A percentile compares a stretch with the other conserved stretches of the same genome.
phyloP scores from a whole-genome alignment of 1,284 basidiomycete species.

The Cutaneotrichosporon cyanovorans region DNA sequence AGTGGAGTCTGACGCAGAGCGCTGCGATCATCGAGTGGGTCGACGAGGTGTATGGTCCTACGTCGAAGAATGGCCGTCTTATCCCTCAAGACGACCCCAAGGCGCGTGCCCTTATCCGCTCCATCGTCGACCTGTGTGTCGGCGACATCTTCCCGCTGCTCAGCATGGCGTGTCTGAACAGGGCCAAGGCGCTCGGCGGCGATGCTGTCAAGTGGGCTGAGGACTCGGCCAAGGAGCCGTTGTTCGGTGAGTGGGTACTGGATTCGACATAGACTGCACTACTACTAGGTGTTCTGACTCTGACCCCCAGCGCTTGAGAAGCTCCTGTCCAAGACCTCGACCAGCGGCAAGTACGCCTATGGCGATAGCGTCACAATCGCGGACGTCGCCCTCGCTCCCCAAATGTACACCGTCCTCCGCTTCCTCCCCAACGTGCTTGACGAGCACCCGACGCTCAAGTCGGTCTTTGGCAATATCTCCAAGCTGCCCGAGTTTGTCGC shows the following conservation, averaged over 20 bases:
- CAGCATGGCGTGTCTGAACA: slow-evolving; percentile 6
- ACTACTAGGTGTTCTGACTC: too few relatives aligned
- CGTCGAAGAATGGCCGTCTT: slow-evolving; percentile 1
- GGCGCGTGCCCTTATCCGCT: slow-evolving; percentile 6
- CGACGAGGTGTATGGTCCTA: slow-evolving; percentile 7
- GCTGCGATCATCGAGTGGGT: slow-evolving; percentile 17
- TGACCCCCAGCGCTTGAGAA: slow-evolving; percentile 10
- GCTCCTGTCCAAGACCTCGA: slow-evolving; percentile 3
- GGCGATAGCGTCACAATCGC: slow-evolving; percentile 14
- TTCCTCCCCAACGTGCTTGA: background rate
- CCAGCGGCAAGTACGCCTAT: slow-evolving; percentile 6
- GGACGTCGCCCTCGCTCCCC: slow-evolving; percentile 12
- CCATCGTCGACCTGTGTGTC: slow-evolving; percentile 11
- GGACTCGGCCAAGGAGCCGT: background rate
- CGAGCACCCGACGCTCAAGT: slow-evolving; percentile 4
- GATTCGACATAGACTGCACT: background rate
- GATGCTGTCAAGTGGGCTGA: slow-evolving; percentile 10
- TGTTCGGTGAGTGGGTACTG: slow-evolving; percentile 6
- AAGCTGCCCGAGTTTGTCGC: slow-evolving; percentile 12
- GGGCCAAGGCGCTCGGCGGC: slow-evolving; percentile 6
- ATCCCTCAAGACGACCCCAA: slow-evolving; percentile 5
- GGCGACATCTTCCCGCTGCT: slow-evolving; percentile 15
- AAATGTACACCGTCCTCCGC: slow-evolving; percentile 13
- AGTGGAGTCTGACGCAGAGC: slow-evolving; percentile 13
- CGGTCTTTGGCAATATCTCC: slow-evolving; percentile 8